phyloP scores from a whole-genome alignment of 2,329 filamentous ascomycete species.

The Pyrenophora seminiperda region DNA sequence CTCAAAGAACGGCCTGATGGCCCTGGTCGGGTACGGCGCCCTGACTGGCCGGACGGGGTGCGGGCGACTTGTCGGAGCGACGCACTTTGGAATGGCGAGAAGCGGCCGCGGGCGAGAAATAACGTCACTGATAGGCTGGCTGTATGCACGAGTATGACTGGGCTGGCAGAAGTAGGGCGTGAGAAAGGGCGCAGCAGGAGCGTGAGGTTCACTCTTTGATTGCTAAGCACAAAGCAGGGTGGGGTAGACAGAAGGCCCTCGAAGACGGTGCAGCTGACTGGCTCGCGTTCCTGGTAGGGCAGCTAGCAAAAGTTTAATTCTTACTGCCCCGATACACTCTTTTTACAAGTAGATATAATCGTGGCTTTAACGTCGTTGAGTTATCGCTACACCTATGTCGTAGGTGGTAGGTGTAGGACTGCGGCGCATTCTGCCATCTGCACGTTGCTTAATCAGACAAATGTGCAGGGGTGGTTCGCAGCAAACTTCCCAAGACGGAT shows the following conservation, averaged over 20 bases:
- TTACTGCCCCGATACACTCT: too few relatives aligned
- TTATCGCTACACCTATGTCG: too few relatives aligned
- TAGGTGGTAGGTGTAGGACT: too few relatives aligned
- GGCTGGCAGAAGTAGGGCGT: neutral
- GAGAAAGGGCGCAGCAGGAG: constrained; percentile 26
- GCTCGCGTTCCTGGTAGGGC: constrained; percentile 26
- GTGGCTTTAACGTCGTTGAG: neutral
- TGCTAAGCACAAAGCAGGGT: constrained; percentile 27
- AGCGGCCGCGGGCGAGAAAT: constrained; percentile 18
- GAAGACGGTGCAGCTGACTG: constrained; percentile 19
- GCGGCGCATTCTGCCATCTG: too few relatives aligned
- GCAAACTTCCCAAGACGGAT: too few relatives aligned
- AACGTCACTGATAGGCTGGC: constrained; percentile 18
- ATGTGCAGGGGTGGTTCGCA: too few relatives aligned
- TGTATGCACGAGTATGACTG: constrained; percentile 12
- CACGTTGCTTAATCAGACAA: too few relatives aligned
- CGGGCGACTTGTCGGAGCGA: constrained; percentile 23
- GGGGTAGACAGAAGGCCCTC: constrained; percentile 30
- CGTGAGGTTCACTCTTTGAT: constrained; percentile 19
- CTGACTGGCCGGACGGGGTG: constrained; percentile 19
- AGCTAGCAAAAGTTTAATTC: neutral
- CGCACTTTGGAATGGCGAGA: constrained; percentile 19
- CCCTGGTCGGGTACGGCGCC: constrained; percentile 12
- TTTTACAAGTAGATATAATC: too few relatives aligned
- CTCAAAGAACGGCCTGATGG: constrained; percentile 12